Evolutionary conservation across 139 green algal species (phyloP), one percentile per base, ranked within the genome.

Genomic region (Coelastrella sp.): DNA sequence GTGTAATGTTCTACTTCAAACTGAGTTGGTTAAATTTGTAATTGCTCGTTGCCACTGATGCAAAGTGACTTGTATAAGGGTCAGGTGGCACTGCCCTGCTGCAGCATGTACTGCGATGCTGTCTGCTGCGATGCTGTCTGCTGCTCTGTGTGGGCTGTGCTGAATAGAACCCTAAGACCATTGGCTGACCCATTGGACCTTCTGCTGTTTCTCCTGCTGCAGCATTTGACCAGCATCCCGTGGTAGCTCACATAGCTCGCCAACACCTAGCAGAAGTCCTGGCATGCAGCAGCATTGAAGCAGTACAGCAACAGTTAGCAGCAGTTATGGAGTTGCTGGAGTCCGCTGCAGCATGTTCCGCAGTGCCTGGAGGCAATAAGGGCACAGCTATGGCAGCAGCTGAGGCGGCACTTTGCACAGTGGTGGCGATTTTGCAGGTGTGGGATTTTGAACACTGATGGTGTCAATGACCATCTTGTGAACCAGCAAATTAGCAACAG

Each of bases 181-280:
- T n/a, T n/a, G n/a, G n/a, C n/a, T n/a, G n/a, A n/a, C n/a, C n/a
- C n/a, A n/a, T n/a, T n/a, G n/a, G n/a, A n/a, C n/a, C n/a, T n/a
- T n/a, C n/a, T n/a, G 61, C 23, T 23, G 47, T 7, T 23, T 71
- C 22, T 58, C 7, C 16, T 78, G 22, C 23, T 77, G 54, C 83
- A 88, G 83, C 20, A 7, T 22, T 88, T 19, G 22, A 22, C 20
- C n/a, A n/a, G 17, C 83, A 88, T 13, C 83, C 83, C 6, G 20
- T 80, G 19, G 65, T 88, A 1, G 47, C 66, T 7, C 80, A 80
- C 83, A 73, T 88, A 47, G 68, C 83, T 56, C 83, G 80, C 66
- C 83, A 88, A 57, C 83, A 80, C 58, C 68, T 88, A 23, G 83
- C 83, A 57, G 83, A 88, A 3, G 47, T 75, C 17, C 47, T 88